Evolutionary conservation across 2,329 filamentous ascomycete genomes (phyloP), one percentile per base, ranked within the genome.

Genomic region (Cordyceps javanica): DNA sequence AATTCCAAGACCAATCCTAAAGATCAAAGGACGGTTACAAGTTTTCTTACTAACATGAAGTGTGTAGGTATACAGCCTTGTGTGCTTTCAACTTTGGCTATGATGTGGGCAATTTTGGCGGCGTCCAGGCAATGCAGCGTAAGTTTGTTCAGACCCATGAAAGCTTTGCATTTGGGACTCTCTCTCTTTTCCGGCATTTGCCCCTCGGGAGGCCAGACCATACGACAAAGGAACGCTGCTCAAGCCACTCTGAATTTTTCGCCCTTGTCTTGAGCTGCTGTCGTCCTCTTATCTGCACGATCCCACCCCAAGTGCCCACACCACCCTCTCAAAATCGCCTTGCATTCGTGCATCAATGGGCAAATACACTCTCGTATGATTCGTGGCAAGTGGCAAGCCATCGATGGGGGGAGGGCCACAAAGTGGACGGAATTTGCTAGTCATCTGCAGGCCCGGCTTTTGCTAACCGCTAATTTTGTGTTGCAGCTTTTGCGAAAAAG

Each of bases 11-110:
- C n/a, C n/a, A n/a, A n/a, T n/a, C n/a, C n/a, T n/a, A n/a, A n/a
- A n/a, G n/a, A n/a, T n/a, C n/a, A n/a, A 34, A 8, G 7, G 23
- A 45, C 13, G 10, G 5, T 16, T 25, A 36, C n/a, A 9, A 6
- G 10, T 14, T 21, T 14, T n/a, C 11, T 45, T 41, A 36, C 51
- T 54, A 45, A 54, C 39, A 45, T 44, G 19, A 5, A 14, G 9
- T 44, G 2, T 6, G 3, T 19, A 66, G 65, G 13, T 66, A 67
- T 30, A 62, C 65, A 59, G 60, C 60, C 14, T 44, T 61, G 42
- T 66, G 64, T 16, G 61, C 63, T 13, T 66, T 67, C 55, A 66
- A 67, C 55, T 67, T 66, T 59, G 65, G 65, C 7, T 67, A 61
- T 30, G 65, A 67, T 45, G 65, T 67, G n/a, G 64, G 65, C 21